phyloP scores from a whole-genome alignment of 2,329 filamentous ascomycete species.

The Sclerotinia trifoliorum region DNA sequence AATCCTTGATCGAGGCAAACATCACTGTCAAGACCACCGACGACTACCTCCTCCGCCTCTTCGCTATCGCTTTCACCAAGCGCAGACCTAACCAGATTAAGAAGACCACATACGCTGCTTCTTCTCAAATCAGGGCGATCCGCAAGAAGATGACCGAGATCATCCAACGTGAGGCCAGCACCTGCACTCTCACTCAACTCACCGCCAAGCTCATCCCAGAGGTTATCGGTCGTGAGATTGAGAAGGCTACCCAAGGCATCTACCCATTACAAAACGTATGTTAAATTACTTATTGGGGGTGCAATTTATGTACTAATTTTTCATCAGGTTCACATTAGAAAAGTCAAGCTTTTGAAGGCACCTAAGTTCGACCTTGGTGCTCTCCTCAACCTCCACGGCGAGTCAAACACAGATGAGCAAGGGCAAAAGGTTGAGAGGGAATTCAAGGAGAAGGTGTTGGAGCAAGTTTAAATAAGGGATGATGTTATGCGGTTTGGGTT shows the following conservation, averaged over 20 bases:
- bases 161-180: slow-evolving; percentile 92
- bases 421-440: slow-evolving; percentile 98
- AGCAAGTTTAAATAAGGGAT: slow-evolving; percentile 72
- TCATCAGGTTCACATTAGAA: slow-evolving; percentile 92
- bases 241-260: slow-evolving; percentile 99
- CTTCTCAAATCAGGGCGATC: slow-evolving; percentile 96
- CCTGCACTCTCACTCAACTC: slow-evolving; percentile 92
- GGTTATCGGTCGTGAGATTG: slow-evolving; percentile 98
- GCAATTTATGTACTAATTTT: slow-evolving; percentile 41
- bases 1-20: slow-evolving; percentile 98
- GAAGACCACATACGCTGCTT: slow-evolving; percentile 98
- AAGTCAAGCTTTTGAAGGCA: slow-evolving; percentile 98
- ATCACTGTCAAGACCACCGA: slow-evolving; percentile 99
- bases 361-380: slow-evolving; percentile 99
- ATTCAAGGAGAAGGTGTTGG: slow-evolving; percentile 97
- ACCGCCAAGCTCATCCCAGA: slow-evolving; percentile 99
- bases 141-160: slow-evolving; percentile 99
- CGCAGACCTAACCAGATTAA: slow-evolving; percentile 99
- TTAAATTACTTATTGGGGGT: slow-evolving; percentile 31
- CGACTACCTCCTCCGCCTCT: slow-evolving; percentile 98
- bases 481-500: slow-evolving; percentile 34
- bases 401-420: slow-evolving; percentile 92
- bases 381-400: slow-evolving; percentile 94
- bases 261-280: slow-evolving; percentile 98
- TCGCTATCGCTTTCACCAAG: slow-evolving; percentile 99